Percentiles rank a stretch among this genome's conserved stretches.
These are phyloP conservation scores for Fusarium sp. DNA, from an alignment of 2,329 filamentous ascomycete species.

Conservation along the genomic window DNA sequence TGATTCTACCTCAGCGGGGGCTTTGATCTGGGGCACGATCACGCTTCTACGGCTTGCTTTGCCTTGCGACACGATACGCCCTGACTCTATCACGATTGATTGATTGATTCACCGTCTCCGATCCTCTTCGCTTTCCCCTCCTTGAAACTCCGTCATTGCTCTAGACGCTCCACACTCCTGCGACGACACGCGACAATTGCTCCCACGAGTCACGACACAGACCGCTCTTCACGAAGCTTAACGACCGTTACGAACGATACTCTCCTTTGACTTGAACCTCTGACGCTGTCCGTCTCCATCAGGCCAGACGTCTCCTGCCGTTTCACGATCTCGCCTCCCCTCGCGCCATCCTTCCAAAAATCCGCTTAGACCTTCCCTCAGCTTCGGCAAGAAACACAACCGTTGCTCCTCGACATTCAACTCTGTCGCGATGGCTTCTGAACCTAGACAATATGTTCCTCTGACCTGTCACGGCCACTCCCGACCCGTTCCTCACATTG, in stretches of 20 bases:
- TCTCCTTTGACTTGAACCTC: slow-evolving; percentile 18
- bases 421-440: slow-evolving; percentile 49
- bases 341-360: slow-evolving; percentile 9
- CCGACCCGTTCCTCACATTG: slow-evolving; percentile 89
- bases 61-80: slow-evolving; percentile 25
- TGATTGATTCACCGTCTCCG: slow-evolving; percentile 3
- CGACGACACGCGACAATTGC: slow-evolving; percentile 37
- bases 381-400: neutral
- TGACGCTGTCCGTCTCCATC: slow-evolving; percentile 7
- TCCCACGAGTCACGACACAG: slow-evolving; percentile 35
- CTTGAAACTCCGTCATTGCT: slow-evolving; percentile 19
- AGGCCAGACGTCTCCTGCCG: neutral
- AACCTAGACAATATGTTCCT: slow-evolving; percentile 76
- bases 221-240: slow-evolving; percentile 41
- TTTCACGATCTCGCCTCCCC: slow-evolving; percentile 1
- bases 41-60: slow-evolving; percentile 20
- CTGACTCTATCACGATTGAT: slow-evolving; percentile 16
- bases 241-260: slow-evolving; percentile 45
- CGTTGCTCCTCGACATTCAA: slow-evolving; percentile 2
- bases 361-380: neutral
- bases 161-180: slow-evolving; percentile 36
- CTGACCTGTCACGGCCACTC: slow-evolving; percentile 96
- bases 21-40: slow-evolving; percentile 24
- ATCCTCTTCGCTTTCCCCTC: slow-evolving; percentile 8
- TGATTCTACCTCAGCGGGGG: slow-evolving; percentile 29